Conservation (phyloP, 768 basidiomycete genomes). For the Xerocomellus chrysenteron region DNA sequence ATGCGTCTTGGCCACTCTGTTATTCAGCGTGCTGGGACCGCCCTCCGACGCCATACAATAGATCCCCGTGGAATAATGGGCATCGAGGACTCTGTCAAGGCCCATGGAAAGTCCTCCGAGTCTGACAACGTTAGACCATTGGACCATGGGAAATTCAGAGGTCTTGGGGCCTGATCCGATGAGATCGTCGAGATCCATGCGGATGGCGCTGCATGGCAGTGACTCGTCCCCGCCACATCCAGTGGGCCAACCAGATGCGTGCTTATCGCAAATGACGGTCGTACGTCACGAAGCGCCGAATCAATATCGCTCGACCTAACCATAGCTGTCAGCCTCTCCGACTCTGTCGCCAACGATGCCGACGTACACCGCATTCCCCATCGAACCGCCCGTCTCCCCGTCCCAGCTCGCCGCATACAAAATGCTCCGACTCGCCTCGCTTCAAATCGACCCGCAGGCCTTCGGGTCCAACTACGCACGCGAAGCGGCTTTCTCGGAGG, state of each 20-base stretch:
- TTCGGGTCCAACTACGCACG: constrained; percentile 25
- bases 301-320: neutral
- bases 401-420: constrained; percentile 27
- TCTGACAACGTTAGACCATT: too few species aligned
- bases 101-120: too few species aligned
- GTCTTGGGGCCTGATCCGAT: neutral
- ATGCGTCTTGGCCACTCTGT: too few species aligned
- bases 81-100: too few species aligned
- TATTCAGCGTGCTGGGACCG: too few species aligned
- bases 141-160: too few species aligned
- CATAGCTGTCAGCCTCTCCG: too few species aligned
- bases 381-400: constrained; percentile 12
- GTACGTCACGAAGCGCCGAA: neutral
- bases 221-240: neutral
- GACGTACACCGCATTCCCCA: constrained; percentile 17
- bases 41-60: too few species aligned
- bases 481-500: constrained; percentile 21
- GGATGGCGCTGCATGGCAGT: neutral
- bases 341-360: neutral
- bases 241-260: too few species aligned
- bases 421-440: constrained; percentile 20
- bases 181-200: too few species aligned
- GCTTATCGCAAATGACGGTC: too few species aligned
- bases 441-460: constrained; percentile 20
- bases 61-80: too few species aligned